Evolutionary conservation across 495 filamentous ascomycete genomes (phyloP).

Genomic region (Penicillium steckii): DNA sequence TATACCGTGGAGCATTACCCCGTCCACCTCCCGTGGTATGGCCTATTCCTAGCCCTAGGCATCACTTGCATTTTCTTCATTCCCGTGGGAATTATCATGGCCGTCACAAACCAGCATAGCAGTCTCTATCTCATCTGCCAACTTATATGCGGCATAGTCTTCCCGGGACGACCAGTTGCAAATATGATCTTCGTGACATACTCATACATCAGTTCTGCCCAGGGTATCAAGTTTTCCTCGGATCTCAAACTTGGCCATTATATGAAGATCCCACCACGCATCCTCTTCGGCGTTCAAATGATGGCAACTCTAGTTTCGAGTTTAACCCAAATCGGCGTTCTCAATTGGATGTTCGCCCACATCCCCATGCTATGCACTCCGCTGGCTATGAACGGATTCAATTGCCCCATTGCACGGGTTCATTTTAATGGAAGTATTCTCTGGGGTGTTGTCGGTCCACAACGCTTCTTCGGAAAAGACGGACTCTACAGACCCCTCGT

Average conservation of each 20-base stretch:
- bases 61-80: conserved; percentile 71
- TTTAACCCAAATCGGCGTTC: conserved; percentile 74
- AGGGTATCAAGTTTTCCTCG: conserved; percentile 49
- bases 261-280: conserved; percentile 86
- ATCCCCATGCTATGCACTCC: conserved; percentile 76
- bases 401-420: conserved; percentile 81
- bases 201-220: conserved; percentile 56
- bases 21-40: conserved; percentile 79
- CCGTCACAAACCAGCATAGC: conserved; percentile 80
- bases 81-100: conserved; percentile 85
- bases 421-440: conserved; percentile 89
- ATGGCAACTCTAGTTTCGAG: conserved; percentile 75
- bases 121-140: conserved; percentile 77
- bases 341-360: conserved; percentile 86
- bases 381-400: conserved; percentile 78
- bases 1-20: conserved; percentile 46
- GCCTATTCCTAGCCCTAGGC: conserved; percentile 68
- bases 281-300: conserved; percentile 76
- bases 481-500: conserved; percentile 58
- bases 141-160: conserved; percentile 71
- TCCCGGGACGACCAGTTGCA: conserved; percentile 79
- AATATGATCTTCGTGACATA: conserved; percentile 92
- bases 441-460: conserved; percentile 83
- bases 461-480: conserved; percentile 66
- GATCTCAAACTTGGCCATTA: conserved; percentile 78